A percentile compares a stretch with the other conserved stretches of the same genome.
Evolutionary conservation across 768 basidiomycete species (phyloP).

Genomic region (Russula vinacea): DNA sequence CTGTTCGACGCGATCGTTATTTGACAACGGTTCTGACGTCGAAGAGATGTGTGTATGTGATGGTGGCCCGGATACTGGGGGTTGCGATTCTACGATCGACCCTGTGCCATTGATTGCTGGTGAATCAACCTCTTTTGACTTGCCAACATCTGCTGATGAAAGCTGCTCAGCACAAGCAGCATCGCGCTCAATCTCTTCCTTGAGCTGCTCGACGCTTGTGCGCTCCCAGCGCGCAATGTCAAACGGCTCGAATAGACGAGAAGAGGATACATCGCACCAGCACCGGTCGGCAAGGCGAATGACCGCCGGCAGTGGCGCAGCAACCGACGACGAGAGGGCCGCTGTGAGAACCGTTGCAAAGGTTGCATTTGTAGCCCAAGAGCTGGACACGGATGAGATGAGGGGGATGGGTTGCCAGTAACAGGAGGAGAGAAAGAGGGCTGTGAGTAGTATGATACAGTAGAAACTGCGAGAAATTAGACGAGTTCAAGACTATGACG

Average conservation of each 20-base stretch:
- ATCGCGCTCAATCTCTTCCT: conserved; percentile 39
- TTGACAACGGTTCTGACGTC: neutral
- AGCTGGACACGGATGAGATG: conserved; percentile 56
- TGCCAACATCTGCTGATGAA: conserved; percentile 2
- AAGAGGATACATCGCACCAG: conserved; percentile 75
- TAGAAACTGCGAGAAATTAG: conserved; percentile 57
- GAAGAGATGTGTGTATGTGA: neutral
- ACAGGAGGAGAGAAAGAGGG: conserved; percentile 84
- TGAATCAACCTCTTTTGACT: neutral
- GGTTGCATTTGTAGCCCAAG: conserved; percentile 73
- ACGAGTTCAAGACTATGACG: neutral
- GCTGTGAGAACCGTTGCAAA: conserved; percentile 63
- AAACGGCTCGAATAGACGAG: conserved; percentile 70
- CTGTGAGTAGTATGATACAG: conserved; percentile 76
- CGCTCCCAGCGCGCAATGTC: conserved; percentile 74
- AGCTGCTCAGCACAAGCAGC: conserved; percentile 37
- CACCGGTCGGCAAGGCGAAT: conserved; percentile 74
- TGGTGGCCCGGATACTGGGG: neutral
- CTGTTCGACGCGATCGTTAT: neutral
- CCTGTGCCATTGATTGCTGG: conserved; percentile 1
- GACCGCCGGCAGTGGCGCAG: conserved; percentile 47
- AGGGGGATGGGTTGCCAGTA: conserved; percentile 83
- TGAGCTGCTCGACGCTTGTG: conserved; percentile 52
- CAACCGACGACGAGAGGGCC: conserved; percentile 39
- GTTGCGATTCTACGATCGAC: conserved; percentile 4